A percentile compares a stretch with the other conserved stretches of the same genome.
Conservation (phyloP, 2,329 filamentous ascomycete species). For the Fusarium dlaminii region DNA sequence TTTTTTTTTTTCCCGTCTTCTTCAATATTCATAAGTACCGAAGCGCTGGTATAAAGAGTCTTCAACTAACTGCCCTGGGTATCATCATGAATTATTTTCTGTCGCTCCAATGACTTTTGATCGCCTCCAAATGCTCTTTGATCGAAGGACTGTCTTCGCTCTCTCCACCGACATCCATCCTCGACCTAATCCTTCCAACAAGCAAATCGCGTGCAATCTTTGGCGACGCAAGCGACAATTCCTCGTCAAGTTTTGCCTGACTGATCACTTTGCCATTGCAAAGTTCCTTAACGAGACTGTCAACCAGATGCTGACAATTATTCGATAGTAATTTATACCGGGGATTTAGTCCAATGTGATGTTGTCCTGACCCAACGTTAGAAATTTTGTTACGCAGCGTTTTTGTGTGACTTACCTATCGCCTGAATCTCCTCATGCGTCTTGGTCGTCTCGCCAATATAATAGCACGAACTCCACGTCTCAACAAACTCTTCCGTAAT, state of each 20-base stretch:
- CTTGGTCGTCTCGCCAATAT: conserved; percentile 42
- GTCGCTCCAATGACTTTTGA: conserved; percentile 23
- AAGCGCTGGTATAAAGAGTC: neutral
- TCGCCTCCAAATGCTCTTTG: conserved; percentile 33
- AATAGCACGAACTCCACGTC: conserved; percentile 41
- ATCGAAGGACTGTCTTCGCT: conserved; percentile 33
- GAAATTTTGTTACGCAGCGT: accelerated
- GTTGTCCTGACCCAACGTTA: neutral
- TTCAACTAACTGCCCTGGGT: neutral
- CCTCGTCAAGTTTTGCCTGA: conserved; percentile 39
- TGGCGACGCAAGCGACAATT: conserved; percentile 25
- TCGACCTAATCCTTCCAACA: conserved; percentile 28
- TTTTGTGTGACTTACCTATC: conserved; percentile 17
- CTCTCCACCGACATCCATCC: conserved; percentile 28
- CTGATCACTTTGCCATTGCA: conserved; percentile 41
- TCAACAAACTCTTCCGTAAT: conserved; percentile 36
- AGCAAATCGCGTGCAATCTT: conserved; percentile 41
- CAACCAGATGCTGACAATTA: conserved; percentile 40
- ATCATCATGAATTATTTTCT: conserved; percentile 1
- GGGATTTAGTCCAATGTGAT: conserved; percentile 27
- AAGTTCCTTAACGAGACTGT: conserved; percentile 39
- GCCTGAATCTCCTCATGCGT: conserved; percentile 36
- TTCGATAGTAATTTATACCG: conserved; percentile 35
- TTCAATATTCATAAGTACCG: accelerated
- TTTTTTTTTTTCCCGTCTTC: accelerated